A percentile compares a stretch with the other conserved stretches of the same genome.
These are phyloP conservation scores for Obba rivulosa DNA, from an alignment of 768 basidiomycete species.

Conservation along the genomic window DNA sequence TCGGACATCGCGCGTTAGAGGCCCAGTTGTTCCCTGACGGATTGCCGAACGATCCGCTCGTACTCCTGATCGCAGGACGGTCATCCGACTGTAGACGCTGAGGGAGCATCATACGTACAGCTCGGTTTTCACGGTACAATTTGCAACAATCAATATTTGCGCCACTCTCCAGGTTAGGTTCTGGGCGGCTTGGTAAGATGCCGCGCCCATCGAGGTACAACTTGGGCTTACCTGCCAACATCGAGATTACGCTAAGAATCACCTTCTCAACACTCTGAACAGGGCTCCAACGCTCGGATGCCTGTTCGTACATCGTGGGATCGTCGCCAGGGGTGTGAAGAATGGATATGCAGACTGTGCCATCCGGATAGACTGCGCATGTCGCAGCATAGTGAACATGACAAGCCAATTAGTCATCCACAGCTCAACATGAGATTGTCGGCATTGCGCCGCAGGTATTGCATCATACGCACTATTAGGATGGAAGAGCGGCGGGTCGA, in stretches of 20 bases:
- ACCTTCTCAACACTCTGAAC: slow-evolving; percentile 98
- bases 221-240: slow-evolving; percentile 76
- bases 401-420: not conserved
- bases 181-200: slow-evolving; percentile 29
- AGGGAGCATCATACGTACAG: slow-evolving; percentile 29
- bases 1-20: slow-evolving; percentile 33
- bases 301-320: slow-evolving; percentile 90
- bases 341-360: slow-evolving; percentile 97
- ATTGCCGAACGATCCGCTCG: slow-evolving; percentile 77
- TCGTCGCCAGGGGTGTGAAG: slow-evolving; percentile 92
- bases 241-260: slow-evolving; percentile 90
- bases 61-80: slow-evolving; percentile 53
- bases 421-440: no score
- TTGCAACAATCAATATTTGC: slow-evolving; percentile 98
- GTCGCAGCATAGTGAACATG: not conserved
- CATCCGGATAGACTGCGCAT: slow-evolving; percentile 82
- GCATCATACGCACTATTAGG: slow-evolving; percentile 75
- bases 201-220: not conserved
- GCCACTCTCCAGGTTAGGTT: slow-evolving; percentile 96
- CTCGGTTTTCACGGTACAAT: slow-evolving; percentile 83
- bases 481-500: slow-evolving; percentile 95
- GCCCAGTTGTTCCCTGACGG: slow-evolving; percentile 83
- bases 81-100: not conserved
- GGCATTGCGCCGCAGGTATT: not conserved
- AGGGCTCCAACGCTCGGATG: slow-evolving; percentile 97